Conservation (phyloP, 768 basidiomycete species). For the Grammothele lineata region DNA sequence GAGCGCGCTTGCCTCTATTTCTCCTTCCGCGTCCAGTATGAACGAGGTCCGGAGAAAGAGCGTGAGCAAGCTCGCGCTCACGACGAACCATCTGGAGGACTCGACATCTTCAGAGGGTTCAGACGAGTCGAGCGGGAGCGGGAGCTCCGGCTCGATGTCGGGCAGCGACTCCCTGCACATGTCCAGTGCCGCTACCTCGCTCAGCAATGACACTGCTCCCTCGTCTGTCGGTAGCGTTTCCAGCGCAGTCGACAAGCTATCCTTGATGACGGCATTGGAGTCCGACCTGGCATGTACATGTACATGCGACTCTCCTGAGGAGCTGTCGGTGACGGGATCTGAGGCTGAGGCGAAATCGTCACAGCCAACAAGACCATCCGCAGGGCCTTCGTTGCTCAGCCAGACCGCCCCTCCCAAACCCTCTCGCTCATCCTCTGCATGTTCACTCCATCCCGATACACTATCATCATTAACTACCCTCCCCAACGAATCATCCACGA, state of each 20-base stretch:
- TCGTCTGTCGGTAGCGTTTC: conserved; percentile 29
- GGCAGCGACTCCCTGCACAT: conserved; percentile 8
- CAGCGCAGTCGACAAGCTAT: conserved; percentile 18
- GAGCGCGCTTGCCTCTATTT: conserved; percentile 9
- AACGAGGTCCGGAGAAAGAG: conserved; percentile 6
- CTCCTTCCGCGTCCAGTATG: neutral
- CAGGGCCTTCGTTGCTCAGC: conserved; percentile 31
- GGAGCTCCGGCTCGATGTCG: conserved; percentile 13
- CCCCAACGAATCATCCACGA: too few species aligned
- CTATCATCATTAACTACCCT: conserved; percentile 6
- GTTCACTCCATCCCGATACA: conserved; percentile 9
- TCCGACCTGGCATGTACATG: conserved; percentile 9
- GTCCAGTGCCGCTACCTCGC: conserved; percentile 16
- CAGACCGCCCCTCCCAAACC: conserved; percentile 30
- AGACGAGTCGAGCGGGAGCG: conserved; percentile 21
- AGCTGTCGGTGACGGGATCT: too few species aligned
- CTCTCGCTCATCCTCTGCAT: conserved; percentile 14
- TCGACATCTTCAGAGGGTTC: conserved; percentile 16
- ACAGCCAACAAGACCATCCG: conserved; percentile 13
- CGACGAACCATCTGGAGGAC: conserved; percentile 3
- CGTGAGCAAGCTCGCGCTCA: conserved; percentile 12
- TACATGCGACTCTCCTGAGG: conserved; percentile 10
- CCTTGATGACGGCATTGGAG: conserved; percentile 6
- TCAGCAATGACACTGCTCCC: conserved; percentile 20
- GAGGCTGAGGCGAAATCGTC: too few species aligned